phyloP scores from a whole-genome alignment of 1,284 basidiomycete species.

The Heterobasidion occidentale region DNA sequence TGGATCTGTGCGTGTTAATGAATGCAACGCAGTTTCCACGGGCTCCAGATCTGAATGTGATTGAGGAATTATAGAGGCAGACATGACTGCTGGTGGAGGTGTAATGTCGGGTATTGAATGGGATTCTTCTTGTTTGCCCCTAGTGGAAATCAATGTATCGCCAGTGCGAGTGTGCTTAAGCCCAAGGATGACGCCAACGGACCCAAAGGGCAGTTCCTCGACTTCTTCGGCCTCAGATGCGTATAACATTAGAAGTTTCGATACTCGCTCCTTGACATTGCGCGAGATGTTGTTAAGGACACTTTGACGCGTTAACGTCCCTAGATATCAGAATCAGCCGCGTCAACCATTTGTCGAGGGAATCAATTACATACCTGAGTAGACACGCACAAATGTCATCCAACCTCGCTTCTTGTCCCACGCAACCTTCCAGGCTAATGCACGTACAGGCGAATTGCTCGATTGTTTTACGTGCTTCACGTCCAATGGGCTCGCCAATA shows the following conservation, averaged over 20 bases:
- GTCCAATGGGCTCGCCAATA: constrained; percentile 76
- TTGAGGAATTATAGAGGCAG: constrained; percentile 73
- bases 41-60: constrained; percentile 74
- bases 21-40: constrained; percentile 67
- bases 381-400: constrained; percentile 88
- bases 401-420: constrained; percentile 83
- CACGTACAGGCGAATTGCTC: constrained; percentile 43
- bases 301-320: constrained; percentile 59
- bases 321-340: constrained; percentile 24
- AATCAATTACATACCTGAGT: constrained; percentile 54
- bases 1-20: constrained; percentile 81
- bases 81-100: constrained; percentile 72
- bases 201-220: constrained; percentile 73
- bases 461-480: constrained; percentile 36
- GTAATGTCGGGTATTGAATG: constrained; percentile 57
- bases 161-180: constrained; percentile 80
- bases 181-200: constrained; percentile 81
- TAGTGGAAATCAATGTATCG: constrained; percentile 67
- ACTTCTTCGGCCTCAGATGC: constrained; percentile 77
- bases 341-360: neutral
- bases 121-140: constrained; percentile 24
- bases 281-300: constrained; percentile 62
- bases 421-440: constrained; percentile 84
- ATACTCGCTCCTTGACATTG: constrained; percentile 64
- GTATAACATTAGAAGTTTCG: constrained; percentile 76